Conservation (phyloP, 1,139 yeast genomes). For the Geotrichum phurueaensis region DNA sequence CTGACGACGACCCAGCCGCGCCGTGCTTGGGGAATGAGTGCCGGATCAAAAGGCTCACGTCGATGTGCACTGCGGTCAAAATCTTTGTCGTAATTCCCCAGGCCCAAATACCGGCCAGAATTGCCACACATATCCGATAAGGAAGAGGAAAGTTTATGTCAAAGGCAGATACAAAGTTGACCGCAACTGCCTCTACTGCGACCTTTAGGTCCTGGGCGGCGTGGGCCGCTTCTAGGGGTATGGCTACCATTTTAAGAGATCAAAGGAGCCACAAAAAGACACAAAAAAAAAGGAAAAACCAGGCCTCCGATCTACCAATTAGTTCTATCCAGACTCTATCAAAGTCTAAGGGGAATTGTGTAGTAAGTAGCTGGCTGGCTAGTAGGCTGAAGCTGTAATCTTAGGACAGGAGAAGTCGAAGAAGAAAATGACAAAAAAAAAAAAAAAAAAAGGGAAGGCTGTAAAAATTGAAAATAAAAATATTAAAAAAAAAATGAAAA, state of each 20-base stretch:
- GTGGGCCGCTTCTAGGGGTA: background rate
- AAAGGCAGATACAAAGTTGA: constrained; percentile 24
- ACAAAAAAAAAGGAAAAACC: background rate
- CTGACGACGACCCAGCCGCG: background rate
- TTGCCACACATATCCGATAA: constrained; percentile 42
- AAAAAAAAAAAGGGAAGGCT: background rate
- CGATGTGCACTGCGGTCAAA: constrained; percentile 38
- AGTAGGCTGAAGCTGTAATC: background rate
- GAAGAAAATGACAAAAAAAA: background rate
- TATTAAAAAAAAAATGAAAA: background rate
- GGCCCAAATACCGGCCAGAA: constrained; percentile 45
- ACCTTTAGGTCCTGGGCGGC: background rate
- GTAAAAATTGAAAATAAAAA: background rate
- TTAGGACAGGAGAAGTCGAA: background rate
- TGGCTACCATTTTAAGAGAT: background rate
- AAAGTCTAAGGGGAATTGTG: background rate
- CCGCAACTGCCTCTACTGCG: background rate
- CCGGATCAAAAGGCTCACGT: constrained; percentile 39
- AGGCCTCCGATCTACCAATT: background rate
- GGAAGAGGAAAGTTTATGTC: constrained; percentile 45
- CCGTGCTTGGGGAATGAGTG: constrained; percentile 20
- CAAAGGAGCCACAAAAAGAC: background rate
- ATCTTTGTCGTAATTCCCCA: constrained; percentile 44
- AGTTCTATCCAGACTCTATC: background rate
- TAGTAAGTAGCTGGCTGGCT: background rate